Evolutionary conservation across 1,284 basidiomycete species (phyloP).

Genomic region (Boletus semigastroideus): DNA sequence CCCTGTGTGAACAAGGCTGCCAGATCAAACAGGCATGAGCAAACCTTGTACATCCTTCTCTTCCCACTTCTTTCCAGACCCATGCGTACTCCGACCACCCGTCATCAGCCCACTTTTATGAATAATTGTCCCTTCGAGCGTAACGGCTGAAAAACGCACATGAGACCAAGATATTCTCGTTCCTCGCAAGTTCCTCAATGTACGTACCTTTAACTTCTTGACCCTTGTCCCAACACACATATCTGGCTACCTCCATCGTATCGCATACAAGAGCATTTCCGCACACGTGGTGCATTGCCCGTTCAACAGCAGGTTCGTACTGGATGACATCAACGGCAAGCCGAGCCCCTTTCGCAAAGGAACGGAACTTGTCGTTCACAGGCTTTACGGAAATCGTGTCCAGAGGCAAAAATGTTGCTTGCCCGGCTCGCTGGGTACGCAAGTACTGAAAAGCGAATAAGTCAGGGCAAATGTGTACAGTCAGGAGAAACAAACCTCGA

Average conservation of each 20-base stretch:
- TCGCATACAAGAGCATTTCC: conserved; percentile 96
- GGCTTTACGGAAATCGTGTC: conserved; percentile 95
- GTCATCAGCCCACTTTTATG: conserved; percentile 98
- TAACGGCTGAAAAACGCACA: conserved; percentile 69
- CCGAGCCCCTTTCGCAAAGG: conserved; percentile 87
- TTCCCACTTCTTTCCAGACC: conserved; percentile 82
- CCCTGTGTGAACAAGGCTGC: conserved; percentile 1
- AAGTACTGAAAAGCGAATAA: conserved; percentile 65
- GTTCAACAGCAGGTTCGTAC: conserved; percentile 82
- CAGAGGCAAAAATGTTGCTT: conserved; percentile 96
- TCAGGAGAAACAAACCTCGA: conserved; percentile 60
- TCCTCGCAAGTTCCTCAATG: conserved; percentile 18
- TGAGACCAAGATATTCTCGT: background rate
- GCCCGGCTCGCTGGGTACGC: conserved; percentile 91
- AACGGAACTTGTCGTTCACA: conserved; percentile 92
- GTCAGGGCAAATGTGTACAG: background rate
- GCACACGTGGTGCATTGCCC: conserved; percentile 96
- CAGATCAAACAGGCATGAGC: conserved; percentile 1
- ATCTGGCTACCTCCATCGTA: conserved; percentile 87
- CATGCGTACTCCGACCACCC: conserved; percentile 82
- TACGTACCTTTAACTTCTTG: conserved; percentile 92
- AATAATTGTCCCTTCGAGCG: conserved; percentile 94
- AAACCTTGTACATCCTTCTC: conserved; percentile 89
- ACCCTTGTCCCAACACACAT: conserved; percentile 90
- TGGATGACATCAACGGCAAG: conserved; percentile 95